These are phyloP conservation scores for Apiotrichum gamsii DNA, from an alignment of 1,284 basidiomycete genomes.

Conservation along the genomic window DNA sequence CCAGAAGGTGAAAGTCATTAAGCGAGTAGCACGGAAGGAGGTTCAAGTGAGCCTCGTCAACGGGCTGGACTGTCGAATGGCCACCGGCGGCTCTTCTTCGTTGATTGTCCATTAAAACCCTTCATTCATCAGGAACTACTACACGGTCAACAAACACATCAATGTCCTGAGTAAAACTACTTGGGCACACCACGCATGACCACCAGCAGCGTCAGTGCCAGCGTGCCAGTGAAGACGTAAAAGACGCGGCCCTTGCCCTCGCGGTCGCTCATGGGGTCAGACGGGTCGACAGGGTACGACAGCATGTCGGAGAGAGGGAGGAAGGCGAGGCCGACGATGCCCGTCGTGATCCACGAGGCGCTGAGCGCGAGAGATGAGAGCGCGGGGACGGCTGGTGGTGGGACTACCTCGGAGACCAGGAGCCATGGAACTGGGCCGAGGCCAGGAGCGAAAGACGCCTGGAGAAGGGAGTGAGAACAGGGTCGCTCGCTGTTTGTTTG, in stretches of 20 bases:
- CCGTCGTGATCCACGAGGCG: conserved; percentile 80
- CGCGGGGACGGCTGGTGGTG: conserved; percentile 70
- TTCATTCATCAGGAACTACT: no score
- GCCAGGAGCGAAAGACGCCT: conserved; percentile 76
- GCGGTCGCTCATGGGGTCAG: conserved; percentile 39
- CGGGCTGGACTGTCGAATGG: no score
- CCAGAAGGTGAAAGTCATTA: no score
- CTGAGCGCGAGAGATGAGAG: conserved; percentile 76
- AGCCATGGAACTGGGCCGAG: conserved; percentile 90
- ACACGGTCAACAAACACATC: no score
- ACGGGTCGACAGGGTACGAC: conserved; percentile 25
- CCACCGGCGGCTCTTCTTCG: no score
- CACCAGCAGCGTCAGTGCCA: conserved; percentile 24
- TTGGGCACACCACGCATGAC: conserved; percentile 24
- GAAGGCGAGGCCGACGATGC: conserved; percentile 73
- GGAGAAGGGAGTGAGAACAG: background rate
- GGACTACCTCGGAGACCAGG: conserved; percentile 85
- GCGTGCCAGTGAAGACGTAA: conserved; percentile 60
- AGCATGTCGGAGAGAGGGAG: conserved; percentile 71
- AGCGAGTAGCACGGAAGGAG: no score
- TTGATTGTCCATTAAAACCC: no score
- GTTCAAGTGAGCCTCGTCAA: no score
- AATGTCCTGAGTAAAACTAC: no score
- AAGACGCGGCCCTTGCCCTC: conserved; percentile 71
- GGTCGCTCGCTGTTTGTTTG: background rate